phyloP scores from a whole-genome alignment of 306 rosid species.

The Trifolium subterraneum region DNA sequence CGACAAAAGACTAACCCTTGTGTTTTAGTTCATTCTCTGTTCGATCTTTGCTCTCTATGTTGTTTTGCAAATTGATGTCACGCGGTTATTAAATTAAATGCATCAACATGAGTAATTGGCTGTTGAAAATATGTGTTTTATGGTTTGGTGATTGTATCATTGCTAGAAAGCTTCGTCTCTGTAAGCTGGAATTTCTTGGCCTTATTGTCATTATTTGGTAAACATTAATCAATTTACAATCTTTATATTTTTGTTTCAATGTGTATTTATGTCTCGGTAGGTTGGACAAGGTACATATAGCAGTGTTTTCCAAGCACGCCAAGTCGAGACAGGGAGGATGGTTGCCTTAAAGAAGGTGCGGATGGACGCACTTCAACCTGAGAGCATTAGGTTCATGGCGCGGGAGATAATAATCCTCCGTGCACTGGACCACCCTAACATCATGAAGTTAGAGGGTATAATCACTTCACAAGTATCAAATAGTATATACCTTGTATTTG shows the following conservation, averaged over 20 bases:
- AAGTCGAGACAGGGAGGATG: conserved; percentile 77
- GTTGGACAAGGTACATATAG: conserved; percentile 98
- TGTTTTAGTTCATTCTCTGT: too few species aligned
- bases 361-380: conserved; percentile 77
- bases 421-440: conserved; percentile 92
- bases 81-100: too few species aligned
- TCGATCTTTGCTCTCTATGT: too few species aligned
- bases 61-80: too few species aligned
- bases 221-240: conserved; percentile 7
- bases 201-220: conserved; percentile 15
- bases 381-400: conserved; percentile 94
- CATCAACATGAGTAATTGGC: too few species aligned
- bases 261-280: conserved; percentile 42
- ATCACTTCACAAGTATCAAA: conserved; percentile 77
- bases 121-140: too few species aligned
- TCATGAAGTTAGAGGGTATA: conserved; percentile 89
- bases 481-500: conserved; percentile 92
- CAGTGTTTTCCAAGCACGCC: conserved; percentile 88
- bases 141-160: background rate
- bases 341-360: conserved; percentile 95
- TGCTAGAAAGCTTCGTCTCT: background rate
- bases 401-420: conserved; percentile 90
- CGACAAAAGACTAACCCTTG: too few species aligned
- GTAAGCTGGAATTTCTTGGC: conserved; percentile 21
- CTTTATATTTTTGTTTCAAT: background rate